Conservation (phyloP, 2,329 filamentous ascomycete genomes). For the Bipolaris bicolor region DNA sequence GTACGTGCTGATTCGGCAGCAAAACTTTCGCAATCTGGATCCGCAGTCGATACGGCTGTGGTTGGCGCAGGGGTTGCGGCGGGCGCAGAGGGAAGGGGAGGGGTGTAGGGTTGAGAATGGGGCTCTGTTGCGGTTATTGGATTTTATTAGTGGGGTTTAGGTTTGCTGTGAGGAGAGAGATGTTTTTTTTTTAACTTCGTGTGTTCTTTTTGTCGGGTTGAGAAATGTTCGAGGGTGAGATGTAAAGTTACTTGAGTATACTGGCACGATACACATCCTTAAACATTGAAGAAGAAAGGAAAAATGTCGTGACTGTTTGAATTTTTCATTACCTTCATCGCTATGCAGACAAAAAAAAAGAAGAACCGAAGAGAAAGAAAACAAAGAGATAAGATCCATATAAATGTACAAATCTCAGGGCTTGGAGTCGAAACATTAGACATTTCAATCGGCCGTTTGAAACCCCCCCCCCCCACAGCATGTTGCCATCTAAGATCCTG, state of each 20-base stretch:
- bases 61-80: slow-evolving; percentile 39
- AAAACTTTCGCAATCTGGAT: slow-evolving; percentile 44
- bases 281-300: no score
- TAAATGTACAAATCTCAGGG: slow-evolving; percentile 1
- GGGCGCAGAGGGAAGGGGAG: slow-evolving; percentile 38
- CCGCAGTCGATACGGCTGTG: slow-evolving; percentile 39
- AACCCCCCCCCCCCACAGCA: no score
- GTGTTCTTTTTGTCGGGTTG: no score
- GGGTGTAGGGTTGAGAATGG: slow-evolving; percentile 47
- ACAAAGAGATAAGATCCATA: neutral
- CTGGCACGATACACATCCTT: neutral
- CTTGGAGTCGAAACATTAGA: neutral
- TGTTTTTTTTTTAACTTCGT: no score
- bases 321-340: slow-evolving; percentile 20
- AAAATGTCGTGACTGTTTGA: neutral
- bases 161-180: no score
- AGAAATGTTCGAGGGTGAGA: neutral
- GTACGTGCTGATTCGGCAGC: slow-evolving; percentile 43
- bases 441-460: neutral
- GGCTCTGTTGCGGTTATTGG: slow-evolving; percentile 40
- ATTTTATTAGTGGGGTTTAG: slow-evolving; percentile 44
- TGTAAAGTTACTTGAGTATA: neutral
- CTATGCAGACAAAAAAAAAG: slow-evolving; percentile 22
- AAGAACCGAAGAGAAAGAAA: neutral
- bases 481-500: neutral